phyloP scores from a whole-genome alignment of 2,329 filamentous ascomycete species.

The Penicillium psychrosexuale region DNA sequence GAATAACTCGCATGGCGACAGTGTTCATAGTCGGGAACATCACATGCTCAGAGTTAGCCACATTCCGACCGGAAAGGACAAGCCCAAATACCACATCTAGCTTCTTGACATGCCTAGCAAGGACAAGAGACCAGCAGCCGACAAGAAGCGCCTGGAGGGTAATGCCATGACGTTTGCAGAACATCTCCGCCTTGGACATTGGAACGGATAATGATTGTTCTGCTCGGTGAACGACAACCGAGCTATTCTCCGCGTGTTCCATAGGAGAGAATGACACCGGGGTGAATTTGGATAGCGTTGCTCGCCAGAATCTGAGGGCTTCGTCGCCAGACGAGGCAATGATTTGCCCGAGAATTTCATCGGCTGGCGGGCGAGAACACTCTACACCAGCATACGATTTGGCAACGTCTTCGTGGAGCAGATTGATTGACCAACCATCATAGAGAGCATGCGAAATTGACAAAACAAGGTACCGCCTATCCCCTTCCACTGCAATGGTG shows the following conservation, averaged over 20 bases:
- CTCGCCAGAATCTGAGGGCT: constrained; percentile 66
- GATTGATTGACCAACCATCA: constrained; percentile 76
- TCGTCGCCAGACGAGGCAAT: constrained; percentile 48
- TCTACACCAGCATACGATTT: constrained; percentile 57
- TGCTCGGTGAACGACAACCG: constrained; percentile 26
- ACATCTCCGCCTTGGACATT: constrained; percentile 46
- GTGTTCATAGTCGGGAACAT: constrained; percentile 94
- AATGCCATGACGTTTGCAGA: constrained; percentile 66
- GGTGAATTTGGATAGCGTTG: constrained; percentile 57
- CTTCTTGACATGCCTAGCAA: constrained; percentile 60
- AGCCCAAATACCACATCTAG: constrained; percentile 80
- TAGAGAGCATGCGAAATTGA: constrained; percentile 86
- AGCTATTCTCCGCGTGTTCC: constrained; percentile 11
- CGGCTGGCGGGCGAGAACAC: constrained; percentile 48
- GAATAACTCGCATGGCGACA: constrained; percentile 66
- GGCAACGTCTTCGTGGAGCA: constrained; percentile 69
- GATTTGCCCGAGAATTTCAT: constrained; percentile 55
- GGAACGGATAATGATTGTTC: constrained; percentile 32
- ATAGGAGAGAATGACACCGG: constrained; percentile 41
- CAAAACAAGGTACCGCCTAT: constrained; percentile 52
- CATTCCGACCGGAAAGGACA: constrained; percentile 80
- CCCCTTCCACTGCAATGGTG: constrained; percentile 34
- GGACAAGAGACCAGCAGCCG: constrained; percentile 68
- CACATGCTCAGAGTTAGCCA: constrained; percentile 62
- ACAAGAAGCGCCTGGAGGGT: constrained; percentile 75